These are phyloP conservation scores for Colletotrichum caudatum DNA, from an alignment of 2,329 filamentous ascomycete genomes.

Conservation along the genomic window DNA sequence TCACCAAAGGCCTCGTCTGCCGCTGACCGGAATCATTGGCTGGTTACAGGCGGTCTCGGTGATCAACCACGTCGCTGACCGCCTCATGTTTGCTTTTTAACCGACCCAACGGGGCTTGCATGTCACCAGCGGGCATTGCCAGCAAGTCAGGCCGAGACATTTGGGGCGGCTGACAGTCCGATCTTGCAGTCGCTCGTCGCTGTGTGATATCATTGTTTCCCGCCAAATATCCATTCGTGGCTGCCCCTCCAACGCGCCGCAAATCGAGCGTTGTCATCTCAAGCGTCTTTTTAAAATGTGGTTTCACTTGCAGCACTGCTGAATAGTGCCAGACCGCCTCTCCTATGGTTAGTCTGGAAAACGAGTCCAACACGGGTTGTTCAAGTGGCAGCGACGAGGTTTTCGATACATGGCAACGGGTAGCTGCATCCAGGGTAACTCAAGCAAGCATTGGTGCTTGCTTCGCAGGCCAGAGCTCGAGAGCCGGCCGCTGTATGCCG, in stretches of 20 bases:
- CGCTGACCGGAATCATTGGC: neutral
- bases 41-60: constrained; percentile 6
- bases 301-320: constrained; percentile 27
- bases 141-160: constrained; percentile 25
- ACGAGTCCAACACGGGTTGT: constrained; percentile 2
- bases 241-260: neutral
- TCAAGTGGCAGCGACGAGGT: neutral
- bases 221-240: neutral
- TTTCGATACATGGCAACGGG: constrained; percentile 23
- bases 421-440: constrained; percentile 13
- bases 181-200: constrained; percentile 27
- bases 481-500: neutral
- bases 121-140: constrained; percentile 19
- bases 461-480: constrained; percentile 8
- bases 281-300: neutral
- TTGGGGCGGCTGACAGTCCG: constrained; percentile 31
- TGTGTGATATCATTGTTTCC: constrained; percentile 29
- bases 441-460: constrained; percentile 1
- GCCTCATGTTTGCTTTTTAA: constrained; percentile 33
- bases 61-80: constrained; percentile 24
- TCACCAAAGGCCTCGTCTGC: neutral
- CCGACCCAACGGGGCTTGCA: constrained; percentile 10
- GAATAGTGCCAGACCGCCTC: constrained; percentile 35
- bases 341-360: neutral
- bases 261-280: neutral